These are phyloP conservation scores for Pythium inflatum DNA, from an alignment of 352 stramenopile genomes.

Conservation along the genomic window DNA sequence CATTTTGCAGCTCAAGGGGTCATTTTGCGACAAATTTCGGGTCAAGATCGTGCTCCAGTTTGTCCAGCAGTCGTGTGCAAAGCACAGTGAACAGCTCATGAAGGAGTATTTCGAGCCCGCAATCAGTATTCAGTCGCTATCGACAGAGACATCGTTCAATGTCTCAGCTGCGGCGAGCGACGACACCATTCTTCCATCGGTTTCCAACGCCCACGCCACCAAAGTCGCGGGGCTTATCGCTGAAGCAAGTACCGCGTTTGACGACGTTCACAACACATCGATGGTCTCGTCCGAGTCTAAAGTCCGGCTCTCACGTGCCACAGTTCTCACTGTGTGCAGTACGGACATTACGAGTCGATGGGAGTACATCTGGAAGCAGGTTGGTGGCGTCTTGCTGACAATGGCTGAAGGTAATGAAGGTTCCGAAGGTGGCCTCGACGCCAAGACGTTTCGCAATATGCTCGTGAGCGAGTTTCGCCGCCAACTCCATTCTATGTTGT, in stretches of 20 bases:
- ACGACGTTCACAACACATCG: constrained; percentile 65
- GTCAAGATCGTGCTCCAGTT: constrained; percentile 65
- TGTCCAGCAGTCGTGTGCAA: constrained; percentile 46
- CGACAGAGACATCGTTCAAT: constrained; percentile 29
- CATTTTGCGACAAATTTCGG: constrained; percentile 71
- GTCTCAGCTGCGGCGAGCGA: constrained; percentile 9
- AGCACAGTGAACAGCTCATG: constrained; percentile 47
- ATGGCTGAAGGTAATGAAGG: constrained; percentile 42
- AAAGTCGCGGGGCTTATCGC: constrained; percentile 54
- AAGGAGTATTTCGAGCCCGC: constrained; percentile 68
- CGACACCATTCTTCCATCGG: neutral
- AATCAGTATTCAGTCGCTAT: constrained; percentile 45
- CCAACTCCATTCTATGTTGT: constrained; percentile 55
- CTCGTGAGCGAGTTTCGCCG: constrained; percentile 48
- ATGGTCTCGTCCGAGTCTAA: constrained; percentile 77
- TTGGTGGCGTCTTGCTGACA: constrained; percentile 52
- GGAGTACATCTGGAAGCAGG: constrained; percentile 57
- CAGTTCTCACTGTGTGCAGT: constrained; percentile 53
- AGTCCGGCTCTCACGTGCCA: constrained; percentile 52
- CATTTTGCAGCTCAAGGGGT: constrained; percentile 59
- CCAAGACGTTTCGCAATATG: constrained; percentile 30
- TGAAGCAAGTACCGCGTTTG: constrained; percentile 55
- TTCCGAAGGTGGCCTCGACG: constrained; percentile 20
- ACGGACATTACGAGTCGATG: constrained; percentile 53
- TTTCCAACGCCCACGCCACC: constrained; percentile 11